These are phyloP conservation scores for Monosporascus ibericus DNA, from an alignment of 2,329 filamentous ascomycete genomes.

Conservation along the genomic window DNA sequence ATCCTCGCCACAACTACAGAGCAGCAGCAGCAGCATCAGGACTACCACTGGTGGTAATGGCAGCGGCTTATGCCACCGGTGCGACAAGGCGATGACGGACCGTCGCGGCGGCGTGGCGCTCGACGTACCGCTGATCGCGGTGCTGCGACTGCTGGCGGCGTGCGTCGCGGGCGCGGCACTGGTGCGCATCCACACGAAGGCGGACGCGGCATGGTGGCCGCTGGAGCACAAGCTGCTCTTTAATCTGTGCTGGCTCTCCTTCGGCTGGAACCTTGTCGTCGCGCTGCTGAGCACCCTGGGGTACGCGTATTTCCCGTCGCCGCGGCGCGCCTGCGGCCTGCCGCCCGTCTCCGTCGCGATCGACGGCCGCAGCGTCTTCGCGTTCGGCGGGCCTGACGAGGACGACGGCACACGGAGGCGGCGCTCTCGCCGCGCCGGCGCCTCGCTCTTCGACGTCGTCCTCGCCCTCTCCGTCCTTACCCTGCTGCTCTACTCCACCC, in stretches of 20 bases:
- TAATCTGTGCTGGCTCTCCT: slow-evolving; percentile 16
- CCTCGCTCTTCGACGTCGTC: slow-evolving; percentile 17
- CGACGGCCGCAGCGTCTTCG: slow-evolving; percentile 15
- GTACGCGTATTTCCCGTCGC: slow-evolving; percentile 20
- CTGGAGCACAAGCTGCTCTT: slow-evolving; percentile 22
- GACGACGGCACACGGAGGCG: slow-evolving; percentile 17
- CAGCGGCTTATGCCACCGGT: slow-evolving; percentile 3
- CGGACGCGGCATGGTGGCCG: slow-evolving; percentile 20
- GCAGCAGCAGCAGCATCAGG: slow-evolving; percentile 1
- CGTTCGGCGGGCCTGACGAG: slow-evolving; percentile 20
- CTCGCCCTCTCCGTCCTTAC: slow-evolving; percentile 16
- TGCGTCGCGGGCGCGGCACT: slow-evolving; percentile 17
- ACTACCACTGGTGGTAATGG: not conserved
- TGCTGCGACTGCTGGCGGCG: slow-evolving; percentile 17
- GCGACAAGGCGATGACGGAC: slow-evolving; percentile 1
- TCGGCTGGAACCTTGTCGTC: slow-evolving; percentile 20
- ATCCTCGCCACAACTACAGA: slow-evolving; percentile 7
- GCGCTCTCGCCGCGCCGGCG: slow-evolving; percentile 16
- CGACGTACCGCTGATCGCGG: slow-evolving; percentile 19
- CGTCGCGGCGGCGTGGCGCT: slow-evolving; percentile 11
- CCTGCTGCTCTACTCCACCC: slow-evolving; percentile 20
- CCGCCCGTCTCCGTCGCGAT: slow-evolving; percentile 17
- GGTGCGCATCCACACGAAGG: slow-evolving; percentile 18
- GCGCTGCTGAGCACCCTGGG: slow-evolving; percentile 14
- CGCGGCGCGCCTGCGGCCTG: slow-evolving; percentile 18